Evolutionary conservation across 495 filamentous ascomycete species (phyloP).

Genomic region (Penicillium roqueforti): DNA sequence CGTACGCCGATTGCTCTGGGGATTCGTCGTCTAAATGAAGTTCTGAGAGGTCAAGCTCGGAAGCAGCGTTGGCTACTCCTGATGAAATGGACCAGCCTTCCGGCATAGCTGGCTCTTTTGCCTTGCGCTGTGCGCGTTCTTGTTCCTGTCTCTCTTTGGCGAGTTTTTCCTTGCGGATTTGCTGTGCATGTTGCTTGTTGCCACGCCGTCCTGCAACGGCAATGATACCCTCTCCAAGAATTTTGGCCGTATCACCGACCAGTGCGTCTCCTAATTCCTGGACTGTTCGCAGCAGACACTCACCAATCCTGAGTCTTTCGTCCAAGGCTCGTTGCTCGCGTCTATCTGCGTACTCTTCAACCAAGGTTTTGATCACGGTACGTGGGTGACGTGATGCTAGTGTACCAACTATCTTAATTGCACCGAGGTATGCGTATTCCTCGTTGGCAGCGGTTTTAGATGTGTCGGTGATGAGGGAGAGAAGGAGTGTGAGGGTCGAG

Average conservation of each 20-base stretch:
- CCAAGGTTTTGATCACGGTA: constrained; percentile 59
- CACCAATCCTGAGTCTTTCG: constrained; percentile 66
- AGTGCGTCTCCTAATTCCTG: constrained; percentile 62
- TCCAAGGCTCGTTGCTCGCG: constrained; percentile 57
- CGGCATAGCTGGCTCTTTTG: constrained; percentile 26
- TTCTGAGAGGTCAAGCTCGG: constrained; percentile 7
- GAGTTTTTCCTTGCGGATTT: constrained; percentile 45
- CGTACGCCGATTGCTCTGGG: constrained; percentile 48
- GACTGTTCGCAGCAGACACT: constrained; percentile 65
- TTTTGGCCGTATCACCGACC: constrained; percentile 51
- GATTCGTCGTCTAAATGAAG: constrained; percentile 42
- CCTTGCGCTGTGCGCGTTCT: constrained; percentile 42
- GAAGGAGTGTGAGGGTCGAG: constrained; percentile 59
- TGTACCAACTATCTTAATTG: constrained; percentile 63
- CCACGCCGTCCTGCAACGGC: constrained; percentile 61
- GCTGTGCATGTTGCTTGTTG: constrained; percentile 50
- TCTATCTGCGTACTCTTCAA: constrained; percentile 66
- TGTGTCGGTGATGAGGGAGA: constrained; percentile 59
- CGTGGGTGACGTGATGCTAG: constrained; percentile 62
- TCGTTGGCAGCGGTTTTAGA: constrained; percentile 46
- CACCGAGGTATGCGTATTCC: constrained; percentile 70
- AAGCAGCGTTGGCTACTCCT: constrained; percentile 1
- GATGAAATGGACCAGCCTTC: constrained; percentile 34
- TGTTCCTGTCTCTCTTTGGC: constrained; percentile 42
- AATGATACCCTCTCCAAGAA: constrained; percentile 60